Base-by-base conservation (phyloP, 768 basidiomycete genomes). In the Mycena kentingensis region DNA sequence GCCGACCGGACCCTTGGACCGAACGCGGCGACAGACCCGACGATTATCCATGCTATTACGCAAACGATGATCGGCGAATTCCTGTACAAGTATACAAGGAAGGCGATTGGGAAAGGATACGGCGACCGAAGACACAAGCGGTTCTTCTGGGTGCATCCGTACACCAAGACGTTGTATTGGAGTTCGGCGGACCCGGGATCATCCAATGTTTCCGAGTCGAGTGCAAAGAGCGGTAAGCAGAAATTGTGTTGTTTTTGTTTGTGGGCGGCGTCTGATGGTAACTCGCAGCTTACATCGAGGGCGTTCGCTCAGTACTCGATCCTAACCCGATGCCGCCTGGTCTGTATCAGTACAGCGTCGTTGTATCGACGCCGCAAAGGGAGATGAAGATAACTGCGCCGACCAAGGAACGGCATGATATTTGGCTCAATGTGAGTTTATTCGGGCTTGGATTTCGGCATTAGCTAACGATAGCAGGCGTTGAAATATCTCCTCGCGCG, bases 21-120 rank as follows among this genome's bases (percentile, higher is more conserved):
- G 24, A 71, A 67, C 28, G 78, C 75, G 38, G 73, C 85, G 18
- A 97, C 96, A 24, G 96, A 99, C 65, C 95, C 94, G 3, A 73
- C 78, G 2, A 74, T 97, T 63, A 97, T 98, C 60, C 96, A 98
- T 66, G 89, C 95, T 1, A 98, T 98, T 61, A 99, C 97, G 15
- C 96, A 98, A 77, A 97, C 95, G 21, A 99, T 99, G 97, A 98
- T 98, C 60, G 96, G 97, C 44, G 96, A 98, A 76, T 98, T 94
- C 72, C 70, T 99, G 74, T 92, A 90, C 81, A 98, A 98, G 77
- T 98, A 99, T 72, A 98, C 96, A 8, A 80, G 96, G 46, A 81
- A 84, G 51, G 73, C 90, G 16, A 83, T 98, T 63, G 93, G 94
- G 21, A 95, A 90, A 70, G 94, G 93, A 12, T 82, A 93, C 66